Evolutionary conservation across 2,329 filamentous ascomycete genomes (phyloP).

Genomic region (Chaetomiaceae sp.): DNA sequence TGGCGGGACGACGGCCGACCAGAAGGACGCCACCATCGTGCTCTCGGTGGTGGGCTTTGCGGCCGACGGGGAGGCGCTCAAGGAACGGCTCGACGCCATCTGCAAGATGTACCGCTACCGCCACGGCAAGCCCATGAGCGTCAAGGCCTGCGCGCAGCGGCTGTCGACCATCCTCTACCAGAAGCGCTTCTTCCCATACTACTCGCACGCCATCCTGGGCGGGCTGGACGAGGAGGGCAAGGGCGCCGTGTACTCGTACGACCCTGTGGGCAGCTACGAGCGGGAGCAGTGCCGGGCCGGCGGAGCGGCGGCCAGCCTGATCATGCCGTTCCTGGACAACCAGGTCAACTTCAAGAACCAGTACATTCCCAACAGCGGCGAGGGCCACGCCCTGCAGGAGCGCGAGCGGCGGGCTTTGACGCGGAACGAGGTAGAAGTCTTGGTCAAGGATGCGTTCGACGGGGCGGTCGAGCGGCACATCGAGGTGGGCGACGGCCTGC

Average conservation of each 20-base stretch:
- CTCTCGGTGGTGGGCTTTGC: constrained; percentile 94
- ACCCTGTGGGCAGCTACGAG: constrained; percentile 97
- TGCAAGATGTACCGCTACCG: constrained; percentile 99
- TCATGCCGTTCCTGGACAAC: constrained; percentile 99
- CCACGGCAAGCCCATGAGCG: constrained; percentile 92
- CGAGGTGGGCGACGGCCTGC: constrained; percentile 92
- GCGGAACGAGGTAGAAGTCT: constrained; percentile 68
- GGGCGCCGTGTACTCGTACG: constrained; percentile 94
- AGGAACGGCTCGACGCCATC: constrained; percentile 87
- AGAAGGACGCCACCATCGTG: constrained; percentile 80
- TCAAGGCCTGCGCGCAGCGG: constrained; percentile 90
- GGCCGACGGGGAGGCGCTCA: constrained; percentile 88
- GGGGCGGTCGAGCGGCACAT: constrained; percentile 98
- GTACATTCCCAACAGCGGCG: constrained; percentile 81
- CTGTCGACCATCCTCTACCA: constrained; percentile 93
- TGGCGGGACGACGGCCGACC: constrained; percentile 80
- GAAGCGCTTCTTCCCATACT: constrained; percentile 99
- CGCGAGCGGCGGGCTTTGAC: constrained; percentile 66
- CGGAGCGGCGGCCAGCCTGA: constrained; percentile 86
- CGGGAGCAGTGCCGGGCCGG: constrained; percentile 92
- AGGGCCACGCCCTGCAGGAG: constrained; percentile 74
- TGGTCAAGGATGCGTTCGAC: constrained; percentile 97
- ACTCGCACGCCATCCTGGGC: constrained; percentile 89
- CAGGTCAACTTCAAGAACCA: constrained; percentile 99
- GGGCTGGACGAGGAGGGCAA: constrained; percentile 92